Conservation (phyloP, 768 basidiomycete genomes). For the Hortiboletus flavorubellus region DNA sequence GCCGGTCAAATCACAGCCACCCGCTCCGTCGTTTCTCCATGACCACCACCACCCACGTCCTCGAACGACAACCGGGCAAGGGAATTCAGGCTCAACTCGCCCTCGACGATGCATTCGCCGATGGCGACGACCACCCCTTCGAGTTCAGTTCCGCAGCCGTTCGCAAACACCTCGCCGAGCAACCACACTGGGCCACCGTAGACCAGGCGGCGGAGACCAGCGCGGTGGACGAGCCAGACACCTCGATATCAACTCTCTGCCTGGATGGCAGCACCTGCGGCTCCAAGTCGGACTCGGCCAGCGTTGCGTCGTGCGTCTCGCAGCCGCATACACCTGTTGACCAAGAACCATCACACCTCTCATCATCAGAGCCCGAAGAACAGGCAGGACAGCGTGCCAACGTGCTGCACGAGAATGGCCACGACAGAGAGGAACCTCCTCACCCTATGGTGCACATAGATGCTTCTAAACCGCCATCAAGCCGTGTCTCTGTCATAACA, state of each 20-base stretch:
- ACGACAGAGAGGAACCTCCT: slow-evolving; percentile 10
- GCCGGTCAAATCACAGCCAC: too few species aligned
- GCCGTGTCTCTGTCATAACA: slow-evolving; percentile 25
- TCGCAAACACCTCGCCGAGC: slow-evolving; percentile 57
- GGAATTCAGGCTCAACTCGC: slow-evolving; percentile 30
- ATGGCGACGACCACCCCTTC: slow-evolving; percentile 45
- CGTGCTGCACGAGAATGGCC: slow-evolving; percentile 1
- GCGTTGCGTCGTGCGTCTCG: slow-evolving; percentile 19
- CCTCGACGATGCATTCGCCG: slow-evolving; percentile 70
- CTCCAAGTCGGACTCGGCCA: slow-evolving; percentile 16
- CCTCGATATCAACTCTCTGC: slow-evolving; percentile 58
- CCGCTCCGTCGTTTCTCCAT: slow-evolving; percentile 1
- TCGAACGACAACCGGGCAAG: slow-evolving; percentile 27
- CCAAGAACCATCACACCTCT: slow-evolving; percentile 20
- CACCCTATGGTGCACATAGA: slow-evolving; percentile 47
- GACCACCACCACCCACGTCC: slow-evolving; percentile 12
- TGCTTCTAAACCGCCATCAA: slow-evolving; percentile 34
- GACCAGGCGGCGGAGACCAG: slow-evolving; percentile 31
- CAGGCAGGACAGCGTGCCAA: background rate
- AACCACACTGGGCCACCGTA: slow-evolving; percentile 35
- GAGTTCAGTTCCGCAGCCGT: slow-evolving; percentile 61
- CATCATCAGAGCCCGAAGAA: slow-evolving; percentile 19
- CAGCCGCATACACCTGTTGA: slow-evolving; percentile 7
- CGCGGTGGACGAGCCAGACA: slow-evolving; percentile 35
- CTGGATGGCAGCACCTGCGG: slow-evolving; percentile 38